These are phyloP conservation scores for Athelia sp. DNA, from an alignment of 1,284 basidiomycete species.

Conservation along the genomic window DNA sequence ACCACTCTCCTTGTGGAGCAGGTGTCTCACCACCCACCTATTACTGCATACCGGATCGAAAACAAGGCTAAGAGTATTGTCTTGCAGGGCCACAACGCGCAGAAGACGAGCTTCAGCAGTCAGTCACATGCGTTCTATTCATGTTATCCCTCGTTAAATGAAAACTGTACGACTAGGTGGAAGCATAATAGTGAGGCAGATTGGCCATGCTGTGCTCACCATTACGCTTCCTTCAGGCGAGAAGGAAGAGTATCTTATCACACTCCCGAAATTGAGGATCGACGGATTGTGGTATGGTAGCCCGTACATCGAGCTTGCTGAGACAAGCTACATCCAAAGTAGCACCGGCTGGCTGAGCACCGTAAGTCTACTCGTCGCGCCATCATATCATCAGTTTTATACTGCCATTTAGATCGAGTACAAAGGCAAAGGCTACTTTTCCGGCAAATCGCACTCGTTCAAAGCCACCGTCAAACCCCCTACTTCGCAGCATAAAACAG, in stretches of 20 bases:
- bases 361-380: conserved; percentile 27
- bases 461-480: conserved; percentile 70
- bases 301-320: conserved; percentile 88
- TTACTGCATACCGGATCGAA: conserved; percentile 82
- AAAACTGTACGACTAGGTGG: conserved; percentile 41
- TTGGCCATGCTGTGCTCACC: conserved; percentile 87
- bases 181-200: conserved; percentile 86
- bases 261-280: conserved; percentile 78
- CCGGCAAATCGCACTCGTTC: conserved; percentile 90
- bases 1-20: conserved; percentile 92
- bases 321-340: conserved; percentile 81
- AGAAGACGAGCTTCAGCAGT: conserved; percentile 93
- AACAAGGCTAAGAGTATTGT: conserved; percentile 79
- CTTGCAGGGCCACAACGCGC: conserved; percentile 88
- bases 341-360: conserved; percentile 69
- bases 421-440: conserved; percentile 94
- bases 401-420: conserved; percentile 66
- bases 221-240: conserved; percentile 55
- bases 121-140: conserved; percentile 16
- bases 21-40: conserved; percentile 92
- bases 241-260: conserved; percentile 83
- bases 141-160: conserved; percentile 3
- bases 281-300: conserved; percentile 49
- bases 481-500: conserved; percentile 18
- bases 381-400: background rate